Evolutionary conservation across 2,329 filamentous ascomycete genomes (phyloP).

Genomic region (Leptographium procerum): DNA sequence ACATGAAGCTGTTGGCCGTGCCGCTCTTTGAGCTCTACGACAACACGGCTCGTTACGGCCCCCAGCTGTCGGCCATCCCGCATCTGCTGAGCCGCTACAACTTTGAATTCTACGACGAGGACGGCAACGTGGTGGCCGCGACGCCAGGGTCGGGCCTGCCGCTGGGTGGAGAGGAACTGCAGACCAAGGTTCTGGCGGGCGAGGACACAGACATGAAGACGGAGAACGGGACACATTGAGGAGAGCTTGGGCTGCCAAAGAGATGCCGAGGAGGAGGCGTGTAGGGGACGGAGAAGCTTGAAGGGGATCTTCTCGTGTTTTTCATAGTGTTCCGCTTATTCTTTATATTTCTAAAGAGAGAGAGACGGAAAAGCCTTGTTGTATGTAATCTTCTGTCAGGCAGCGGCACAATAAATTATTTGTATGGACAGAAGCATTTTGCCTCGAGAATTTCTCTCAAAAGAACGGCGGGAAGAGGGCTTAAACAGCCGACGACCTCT

Average conservation of each 20-base stretch:
- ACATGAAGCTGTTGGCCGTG: slow-evolving; percentile 97
- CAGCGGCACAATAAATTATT: neutral
- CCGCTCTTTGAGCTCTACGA: slow-evolving; percentile 97
- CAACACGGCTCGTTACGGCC: slow-evolving; percentile 88
- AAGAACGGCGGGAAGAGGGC: no score
- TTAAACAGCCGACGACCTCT: no score
- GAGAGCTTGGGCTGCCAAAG: neutral
- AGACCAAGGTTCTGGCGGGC: slow-evolving; percentile 55
- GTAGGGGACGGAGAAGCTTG: neutral
- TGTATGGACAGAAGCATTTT: no score
- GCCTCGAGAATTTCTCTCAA: no score
- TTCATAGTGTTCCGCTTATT: neutral
- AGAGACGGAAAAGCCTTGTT: neutral
- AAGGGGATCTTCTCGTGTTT: neutral
- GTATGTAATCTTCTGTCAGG: neutral
- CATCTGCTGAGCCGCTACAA: slow-evolving; percentile 92
- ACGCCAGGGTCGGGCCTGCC: slow-evolving; percentile 61
- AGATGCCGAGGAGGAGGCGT: neutral
- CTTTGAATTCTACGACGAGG: slow-evolving; percentile 94
- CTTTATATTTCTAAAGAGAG: neutral
- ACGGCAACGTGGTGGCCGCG: slow-evolving; percentile 72
- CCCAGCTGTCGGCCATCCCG: slow-evolving; percentile 90
- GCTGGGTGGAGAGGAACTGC: slow-evolving; percentile 43
- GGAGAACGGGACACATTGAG: slow-evolving; percentile 25
- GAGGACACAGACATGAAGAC: slow-evolving; percentile 49